Base-by-base conservation (phyloP, 2,329 filamentous ascomycete genomes). In the Fusarium torreyae region DNA sequence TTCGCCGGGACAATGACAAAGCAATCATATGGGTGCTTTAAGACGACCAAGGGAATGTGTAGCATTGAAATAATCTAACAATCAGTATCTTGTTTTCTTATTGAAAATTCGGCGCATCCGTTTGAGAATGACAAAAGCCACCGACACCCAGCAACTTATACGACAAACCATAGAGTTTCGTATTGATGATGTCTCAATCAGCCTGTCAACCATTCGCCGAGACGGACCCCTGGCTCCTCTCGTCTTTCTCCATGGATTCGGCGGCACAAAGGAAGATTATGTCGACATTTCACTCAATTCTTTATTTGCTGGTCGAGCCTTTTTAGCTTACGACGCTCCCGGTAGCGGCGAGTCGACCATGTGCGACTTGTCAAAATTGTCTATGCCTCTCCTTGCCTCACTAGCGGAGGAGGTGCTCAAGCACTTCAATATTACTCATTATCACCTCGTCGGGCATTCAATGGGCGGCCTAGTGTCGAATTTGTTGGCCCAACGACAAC, bases 211-310 rank as follows among this genome's bases (percentile, higher is more conserved):
- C 20, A 11, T 50, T 50, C 34, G 34, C 17, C 46, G 11, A 14
- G 46, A 39, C 4, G 34, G 46, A 38, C 46, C 33, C 14, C 13
- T 50, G 7, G 7, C 24, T 26, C 33, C 33, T 17, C 36, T 50
- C 22, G 24, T 50, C 20, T 50, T 50, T 18, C 9, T 50, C 8
- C 33, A 50, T 38, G 46, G 46, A 20, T 50, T 50, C 3, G 46
- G 46, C 11, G 46, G 46, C 13, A 50, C 46, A 3, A 50, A 50
- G 9, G 46, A 50, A 50, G 46, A 50, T 22, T 50, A 50, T 38
- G 46, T 39, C 13, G 46, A 50, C 15, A 38, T 50, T 13, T 22
- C 46, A 15, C 33, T 50, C 33, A 50, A 50, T 38, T 22, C 22
- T 1, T 13, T 38, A 17, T 50, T 50, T 10, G 6, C 15, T 20